A percentile compares a stretch with the other conserved stretches of the same genome.
phyloP scores from a whole-genome alignment of 805 yeast species.

The Yarrowia sp. region DNA sequence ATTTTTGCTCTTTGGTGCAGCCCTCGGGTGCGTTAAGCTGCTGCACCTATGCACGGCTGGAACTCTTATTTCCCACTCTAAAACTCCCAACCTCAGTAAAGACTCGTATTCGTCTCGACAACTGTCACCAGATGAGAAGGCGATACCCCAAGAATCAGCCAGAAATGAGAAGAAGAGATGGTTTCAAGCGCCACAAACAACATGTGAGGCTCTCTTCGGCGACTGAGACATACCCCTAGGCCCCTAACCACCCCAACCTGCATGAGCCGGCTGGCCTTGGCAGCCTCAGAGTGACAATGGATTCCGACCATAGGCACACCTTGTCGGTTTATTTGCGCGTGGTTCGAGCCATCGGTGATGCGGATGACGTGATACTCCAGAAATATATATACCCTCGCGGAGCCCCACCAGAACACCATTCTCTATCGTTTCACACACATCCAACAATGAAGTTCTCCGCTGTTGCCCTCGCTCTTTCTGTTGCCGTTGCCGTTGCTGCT shows the following conservation, averaged over 20 bases:
- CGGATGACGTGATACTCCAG: background rate
- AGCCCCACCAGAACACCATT: background rate
- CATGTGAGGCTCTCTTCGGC: no score
- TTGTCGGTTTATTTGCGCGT: conserved; percentile 19
- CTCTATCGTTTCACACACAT: background rate
- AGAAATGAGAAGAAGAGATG: no score
- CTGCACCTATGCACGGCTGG: background rate
- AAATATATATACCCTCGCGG: background rate
- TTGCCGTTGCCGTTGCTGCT: conserved; percentile 8
- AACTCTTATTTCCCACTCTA: background rate
- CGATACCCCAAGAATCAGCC: no score
- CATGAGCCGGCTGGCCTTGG: conserved; percentile 13
- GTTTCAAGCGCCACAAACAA: no score
- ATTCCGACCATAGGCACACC: background rate
- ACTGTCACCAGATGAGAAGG: no score
- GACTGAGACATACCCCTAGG: background rate
- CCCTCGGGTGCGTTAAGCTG: background rate
- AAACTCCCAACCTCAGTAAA: background rate
- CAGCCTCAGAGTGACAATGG: conserved; percentile 1
- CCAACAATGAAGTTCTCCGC: conserved; percentile 21
- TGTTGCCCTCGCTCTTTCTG: conserved; percentile 18
- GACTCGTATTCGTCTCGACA: no score
- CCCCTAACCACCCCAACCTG: background rate
- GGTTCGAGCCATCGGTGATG: background rate
- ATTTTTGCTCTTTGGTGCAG: background rate